Percentiles rank a stretch among this genome's conserved stretches.
Evolutionary conservation across 2,329 filamentous ascomycete species (phyloP).

Genomic region (Colletotrichum viniferum): DNA sequence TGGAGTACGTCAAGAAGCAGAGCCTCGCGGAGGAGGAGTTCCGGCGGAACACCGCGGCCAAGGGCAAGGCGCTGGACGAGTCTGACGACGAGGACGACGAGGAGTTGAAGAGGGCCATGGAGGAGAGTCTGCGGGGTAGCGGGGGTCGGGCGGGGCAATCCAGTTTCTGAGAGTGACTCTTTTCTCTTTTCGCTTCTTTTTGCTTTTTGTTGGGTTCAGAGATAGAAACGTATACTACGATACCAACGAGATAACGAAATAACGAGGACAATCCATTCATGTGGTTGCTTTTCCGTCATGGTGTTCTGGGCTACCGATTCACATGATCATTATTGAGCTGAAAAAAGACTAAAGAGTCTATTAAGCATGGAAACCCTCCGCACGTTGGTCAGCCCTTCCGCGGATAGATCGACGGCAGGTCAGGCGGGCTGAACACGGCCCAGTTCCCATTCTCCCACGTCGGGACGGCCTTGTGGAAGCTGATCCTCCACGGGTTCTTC

Average conservation of each 20-base stretch:
- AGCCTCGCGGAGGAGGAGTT: constrained; percentile 71
- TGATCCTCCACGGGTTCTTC: constrained; percentile 35
- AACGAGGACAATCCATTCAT: not conserved
- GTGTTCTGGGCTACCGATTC: not conserved
- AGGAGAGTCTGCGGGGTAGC: constrained; percentile 56
- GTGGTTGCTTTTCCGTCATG: not conserved
- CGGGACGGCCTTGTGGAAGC: constrained; percentile 23
- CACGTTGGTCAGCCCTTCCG: not conserved
- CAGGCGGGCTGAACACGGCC: constrained; percentile 6
- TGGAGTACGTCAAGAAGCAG: constrained; percentile 81
- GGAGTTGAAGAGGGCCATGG: constrained; percentile 59
- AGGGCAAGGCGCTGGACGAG: constrained; percentile 37
- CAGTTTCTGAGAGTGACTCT: constrained; percentile 1
- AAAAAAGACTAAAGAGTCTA: not conserved
- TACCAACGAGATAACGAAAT: constrained; percentile 12
- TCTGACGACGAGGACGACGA: constrained; percentile 53
- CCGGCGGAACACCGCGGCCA: constrained; percentile 32
- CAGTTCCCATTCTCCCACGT: constrained; percentile 31
- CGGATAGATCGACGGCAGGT: not conserved
- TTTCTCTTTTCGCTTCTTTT: not conserved
- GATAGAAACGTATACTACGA: constrained; percentile 12
- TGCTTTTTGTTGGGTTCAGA: not conserved
- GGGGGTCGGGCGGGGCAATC: constrained; percentile 22
- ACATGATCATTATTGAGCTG: not conserved
- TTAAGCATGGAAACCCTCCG: not conserved